phyloP scores from a whole-genome alignment of 2,329 filamentous ascomycete species.

The Cladophialophora immunda region DNA sequence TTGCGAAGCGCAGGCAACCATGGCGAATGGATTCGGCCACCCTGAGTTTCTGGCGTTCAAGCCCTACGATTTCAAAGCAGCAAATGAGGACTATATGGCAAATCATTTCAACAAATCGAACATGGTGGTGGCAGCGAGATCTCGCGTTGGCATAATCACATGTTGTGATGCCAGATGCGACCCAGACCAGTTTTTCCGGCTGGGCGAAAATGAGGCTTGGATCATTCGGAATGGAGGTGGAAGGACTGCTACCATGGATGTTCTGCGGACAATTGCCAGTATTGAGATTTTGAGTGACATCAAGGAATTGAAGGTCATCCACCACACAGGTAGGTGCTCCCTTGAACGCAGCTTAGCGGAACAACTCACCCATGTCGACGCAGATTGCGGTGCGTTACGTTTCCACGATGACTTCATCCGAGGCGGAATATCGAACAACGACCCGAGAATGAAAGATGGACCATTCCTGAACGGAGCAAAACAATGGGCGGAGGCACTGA shows the following conservation, averaged over 20 bases:
- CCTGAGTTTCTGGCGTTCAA: background rate
- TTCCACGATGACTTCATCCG: constrained; percentile 20
- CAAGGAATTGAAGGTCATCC: constrained; percentile 23
- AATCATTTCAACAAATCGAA: constrained; percentile 11
- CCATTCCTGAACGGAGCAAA: constrained; percentile 10
- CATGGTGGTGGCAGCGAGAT: constrained; percentile 51
- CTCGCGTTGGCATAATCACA: constrained; percentile 24
- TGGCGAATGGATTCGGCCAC: constrained; percentile 22
- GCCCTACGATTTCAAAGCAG: constrained; percentile 23
- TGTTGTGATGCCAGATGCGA: constrained; percentile 25
- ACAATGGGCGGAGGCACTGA: constrained; percentile 14
- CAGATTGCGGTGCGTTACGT: constrained; percentile 19
- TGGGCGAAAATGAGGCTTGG: constrained; percentile 22
- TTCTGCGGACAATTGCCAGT: constrained; percentile 20
- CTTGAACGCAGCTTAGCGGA: background rate
- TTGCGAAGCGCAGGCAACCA: constrained; percentile 9
- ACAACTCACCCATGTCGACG: background rate
- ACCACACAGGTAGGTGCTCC: constrained; percentile 21
- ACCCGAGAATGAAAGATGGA: constrained; percentile 19
- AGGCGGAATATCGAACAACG: constrained; percentile 16
- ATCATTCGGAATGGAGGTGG: constrained; percentile 25
- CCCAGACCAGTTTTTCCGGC: constrained; percentile 22
- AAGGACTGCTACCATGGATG: constrained; percentile 16
- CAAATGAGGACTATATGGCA: constrained; percentile 17
- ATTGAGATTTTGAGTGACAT: constrained; percentile 23